phyloP scores from a whole-genome alignment of 495 filamentous ascomycete species.

The Oidiodendron maius region DNA sequence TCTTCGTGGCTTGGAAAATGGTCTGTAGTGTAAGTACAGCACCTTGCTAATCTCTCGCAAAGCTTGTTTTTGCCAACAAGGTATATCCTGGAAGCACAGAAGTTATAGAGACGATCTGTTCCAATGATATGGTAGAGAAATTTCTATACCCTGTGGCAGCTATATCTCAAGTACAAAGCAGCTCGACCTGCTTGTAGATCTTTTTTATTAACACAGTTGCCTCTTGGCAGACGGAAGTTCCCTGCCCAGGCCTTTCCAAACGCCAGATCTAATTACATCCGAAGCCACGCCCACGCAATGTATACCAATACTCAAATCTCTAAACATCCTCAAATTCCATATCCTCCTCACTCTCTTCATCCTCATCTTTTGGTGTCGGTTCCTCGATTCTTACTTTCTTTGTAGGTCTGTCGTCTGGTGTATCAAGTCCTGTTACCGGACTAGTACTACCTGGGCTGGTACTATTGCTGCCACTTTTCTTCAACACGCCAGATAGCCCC shows the following conservation, averaged over 20 bases:
- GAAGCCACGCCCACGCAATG: neutral
- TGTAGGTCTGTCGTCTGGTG: conserved; percentile 35
- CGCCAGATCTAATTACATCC: neutral
- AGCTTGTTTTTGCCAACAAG: too few relatives aligned
- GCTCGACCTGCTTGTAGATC: too few relatives aligned
- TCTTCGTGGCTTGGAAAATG: too few relatives aligned
- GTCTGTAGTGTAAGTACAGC: too few relatives aligned
- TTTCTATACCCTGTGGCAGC: too few relatives aligned
- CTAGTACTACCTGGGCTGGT: conserved; percentile 30
- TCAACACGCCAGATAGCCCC: conserved; percentile 10
- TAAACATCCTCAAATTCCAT: conserved; percentile 61
- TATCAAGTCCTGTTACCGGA: conserved; percentile 22
- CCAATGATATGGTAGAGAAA: too few relatives aligned
- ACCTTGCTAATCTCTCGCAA: too few relatives aligned
- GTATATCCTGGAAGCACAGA: too few relatives aligned
- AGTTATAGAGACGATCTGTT: too few relatives aligned
- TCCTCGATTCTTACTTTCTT: conserved; percentile 54
- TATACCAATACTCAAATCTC: neutral
- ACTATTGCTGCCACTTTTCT: conserved; percentile 22
- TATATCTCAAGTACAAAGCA: too few relatives aligned
- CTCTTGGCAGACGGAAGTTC: too few relatives aligned
- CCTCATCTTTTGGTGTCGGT: conserved; percentile 39
- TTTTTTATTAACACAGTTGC: too few relatives aligned
- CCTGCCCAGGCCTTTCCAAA: neutral
- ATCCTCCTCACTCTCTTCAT: conserved; percentile 50